Evolutionary conservation across 2,329 filamentous ascomycete species (phyloP), one percentile per base, ranked within the genome.

Genomic region (Ascochyta lentis): DNA sequence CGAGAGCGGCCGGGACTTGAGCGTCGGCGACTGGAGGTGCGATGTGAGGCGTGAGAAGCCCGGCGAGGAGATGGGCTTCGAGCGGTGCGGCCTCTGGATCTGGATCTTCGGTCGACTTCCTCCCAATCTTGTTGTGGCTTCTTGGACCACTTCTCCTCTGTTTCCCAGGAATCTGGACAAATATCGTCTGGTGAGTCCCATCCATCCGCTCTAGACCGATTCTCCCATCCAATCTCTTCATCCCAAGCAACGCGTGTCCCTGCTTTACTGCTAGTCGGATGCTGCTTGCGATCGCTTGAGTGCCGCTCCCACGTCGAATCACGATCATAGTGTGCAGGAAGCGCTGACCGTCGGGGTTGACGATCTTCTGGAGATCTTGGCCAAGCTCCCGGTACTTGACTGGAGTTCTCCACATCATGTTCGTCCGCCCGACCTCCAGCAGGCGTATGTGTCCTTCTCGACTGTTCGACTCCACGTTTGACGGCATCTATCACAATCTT

Each of bases 371-470:
- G n/a, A 13, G 67, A 65, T 6, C 43, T 40, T 4, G 65, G 68
- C 69, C 69, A 71, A 24, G 64, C 66, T 6, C 67, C 69, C 23
- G 68, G 69, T 15, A 59, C 49, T 0, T 67, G 59, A 27, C 50
- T 65, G 6, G 47, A 40, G n/a, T 19, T 37, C 4, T 59, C 50
- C 6, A 45, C 15, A 22, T 56, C 41, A 0, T 16, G 13, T 6
- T 35, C 22, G 3, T 23, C 33, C 38, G 2, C 5, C 3, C 23
- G 38, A 13, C 7, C 4, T 33, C n/a, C 37, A 12, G 8, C 7
- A 15, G 23, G 6, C 19, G 19, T 40, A 1, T 57, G 42, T 2
- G 27, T 44, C 9, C 53, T 56, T 22, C 59, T 60, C 1, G 58
- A 65, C 44, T 66, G 60, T 29, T 64, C 59, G 1, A 70, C 48